phyloP scores from a whole-genome alignment of 1,139 yeast species.

The Diutina neorugosa region DNA sequence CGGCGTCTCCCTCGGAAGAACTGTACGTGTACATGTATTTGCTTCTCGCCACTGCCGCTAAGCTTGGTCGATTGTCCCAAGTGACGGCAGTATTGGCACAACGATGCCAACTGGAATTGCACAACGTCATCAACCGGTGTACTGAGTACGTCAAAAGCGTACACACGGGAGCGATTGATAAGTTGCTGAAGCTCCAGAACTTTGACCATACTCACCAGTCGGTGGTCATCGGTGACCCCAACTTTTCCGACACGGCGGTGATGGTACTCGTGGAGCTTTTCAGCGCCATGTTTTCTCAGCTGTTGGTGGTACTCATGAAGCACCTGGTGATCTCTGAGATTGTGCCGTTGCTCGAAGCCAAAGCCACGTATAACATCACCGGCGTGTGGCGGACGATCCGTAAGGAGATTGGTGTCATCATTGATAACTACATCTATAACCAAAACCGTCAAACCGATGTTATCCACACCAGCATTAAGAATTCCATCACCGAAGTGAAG shows the following conservation, averaged over 20 bases:
- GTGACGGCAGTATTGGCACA: slow-evolving; percentile 44
- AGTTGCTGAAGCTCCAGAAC: slow-evolving; percentile 20
- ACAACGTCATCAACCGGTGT: slow-evolving; percentile 43
- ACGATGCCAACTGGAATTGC: slow-evolving; percentile 30
- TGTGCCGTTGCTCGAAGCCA: background rate
- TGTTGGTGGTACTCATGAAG: slow-evolving; percentile 54
- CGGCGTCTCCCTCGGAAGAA: slow-evolving; percentile 22
- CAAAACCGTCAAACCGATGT: background rate
- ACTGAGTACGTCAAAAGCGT: slow-evolving; percentile 53
- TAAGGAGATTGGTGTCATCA: slow-evolving; percentile 43
- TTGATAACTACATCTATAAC: slow-evolving; percentile 38
- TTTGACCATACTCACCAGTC: slow-evolving; percentile 15
- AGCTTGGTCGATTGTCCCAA: slow-evolving; percentile 50
- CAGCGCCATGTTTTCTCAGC: slow-evolving; percentile 51
- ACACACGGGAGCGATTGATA: slow-evolving; percentile 19
- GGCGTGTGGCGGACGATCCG: slow-evolving; percentile 49
- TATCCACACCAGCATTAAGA: slow-evolving; percentile 11
- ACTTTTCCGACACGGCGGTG: slow-evolving; percentile 37
- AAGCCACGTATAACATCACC: slow-evolving; percentile 21
- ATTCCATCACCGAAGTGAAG: slow-evolving; percentile 8
- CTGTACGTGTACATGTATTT: slow-evolving; percentile 46
- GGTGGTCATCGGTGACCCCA: slow-evolving; percentile 15
- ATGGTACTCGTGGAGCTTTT: slow-evolving; percentile 57
- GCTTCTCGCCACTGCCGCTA: slow-evolving; percentile 46
- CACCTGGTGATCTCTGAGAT: slow-evolving; percentile 52